phyloP scores from a whole-genome alignment of 2,329 filamentous ascomycete genomes.

The Colletotrichum salicis region DNA sequence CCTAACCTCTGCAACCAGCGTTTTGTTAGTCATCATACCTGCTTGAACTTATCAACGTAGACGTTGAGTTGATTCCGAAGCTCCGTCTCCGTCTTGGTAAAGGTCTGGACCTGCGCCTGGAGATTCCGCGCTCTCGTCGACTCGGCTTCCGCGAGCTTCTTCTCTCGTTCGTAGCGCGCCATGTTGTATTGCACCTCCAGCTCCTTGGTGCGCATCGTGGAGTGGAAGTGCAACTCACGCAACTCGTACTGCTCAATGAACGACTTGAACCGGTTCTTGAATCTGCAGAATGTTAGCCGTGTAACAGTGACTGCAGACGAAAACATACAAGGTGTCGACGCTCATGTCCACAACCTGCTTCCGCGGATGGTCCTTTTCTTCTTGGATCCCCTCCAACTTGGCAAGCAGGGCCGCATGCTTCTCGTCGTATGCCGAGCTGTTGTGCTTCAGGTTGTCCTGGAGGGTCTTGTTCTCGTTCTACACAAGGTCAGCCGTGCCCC shows the following conservation, averaged over 20 bases:
- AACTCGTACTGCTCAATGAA: slow-evolving; percentile 97
- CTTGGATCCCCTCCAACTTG: slow-evolving; percentile 89
- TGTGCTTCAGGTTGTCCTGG: slow-evolving; percentile 85
- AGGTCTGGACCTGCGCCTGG: slow-evolving; percentile 91
- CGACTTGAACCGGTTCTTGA: slow-evolving; percentile 89
- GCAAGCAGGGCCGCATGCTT: slow-evolving; percentile 83
- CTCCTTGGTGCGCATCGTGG: slow-evolving; percentile 91
- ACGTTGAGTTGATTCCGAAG: slow-evolving; percentile 95
- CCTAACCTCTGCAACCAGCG: neutral
- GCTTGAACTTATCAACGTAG: slow-evolving; percentile 99
- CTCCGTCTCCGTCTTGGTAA: slow-evolving; percentile 95
- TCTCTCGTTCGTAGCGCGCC: slow-evolving; percentile 88
- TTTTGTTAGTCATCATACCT: slow-evolving; percentile 69
- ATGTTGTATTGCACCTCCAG: slow-evolving; percentile 93
- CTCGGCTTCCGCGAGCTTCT: slow-evolving; percentile 87
- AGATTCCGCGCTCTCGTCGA: slow-evolving; percentile 82
- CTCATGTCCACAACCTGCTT: slow-evolving; percentile 86
- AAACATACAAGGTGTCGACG: slow-evolving; percentile 64
- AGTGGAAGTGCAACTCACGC: slow-evolving; percentile 93
- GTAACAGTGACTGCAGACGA: no score
- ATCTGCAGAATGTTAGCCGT: slow-evolving; percentile 64
- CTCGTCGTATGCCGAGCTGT: slow-evolving; percentile 84
- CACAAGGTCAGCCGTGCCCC: slow-evolving; percentile 19
- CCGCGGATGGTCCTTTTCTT: slow-evolving; percentile 84
- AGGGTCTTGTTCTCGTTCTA: slow-evolving; percentile 94